These are phyloP conservation scores for Phytophthora palmivora DNA, from an alignment of 352 stramenopile species.

Conservation along the genomic window DNA sequence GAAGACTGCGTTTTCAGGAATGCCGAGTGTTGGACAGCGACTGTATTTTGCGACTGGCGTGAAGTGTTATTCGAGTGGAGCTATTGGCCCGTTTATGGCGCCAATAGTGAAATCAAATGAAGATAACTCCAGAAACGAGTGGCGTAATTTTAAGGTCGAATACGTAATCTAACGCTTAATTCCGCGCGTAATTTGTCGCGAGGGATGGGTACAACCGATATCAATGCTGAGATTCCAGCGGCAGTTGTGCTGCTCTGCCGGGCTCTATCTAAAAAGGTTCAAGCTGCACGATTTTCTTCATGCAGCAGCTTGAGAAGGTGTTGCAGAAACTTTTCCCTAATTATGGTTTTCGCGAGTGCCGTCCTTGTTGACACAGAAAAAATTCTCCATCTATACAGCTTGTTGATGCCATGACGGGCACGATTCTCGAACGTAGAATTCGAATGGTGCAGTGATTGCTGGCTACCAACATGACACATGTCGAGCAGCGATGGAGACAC, in stretches of 20 bases:
- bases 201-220: conserved; percentile 20
- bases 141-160: conserved; percentile 6
- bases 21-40: conserved; percentile 28
- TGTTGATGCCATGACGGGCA: conserved; percentile 4
- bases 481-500: conserved; percentile 1
- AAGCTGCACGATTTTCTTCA: conserved; percentile 4
- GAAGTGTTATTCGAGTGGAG: neutral
- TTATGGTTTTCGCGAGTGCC: neutral
- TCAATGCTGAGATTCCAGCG: conserved; percentile 19
- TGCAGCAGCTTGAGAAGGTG: neutral
- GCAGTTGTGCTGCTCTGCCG: conserved; percentile 10
- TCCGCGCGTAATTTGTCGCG: neutral
- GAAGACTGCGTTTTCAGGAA: conserved; percentile 24
- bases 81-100: conserved; percentile 8
- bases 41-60: conserved; percentile 8
- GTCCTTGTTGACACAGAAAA: neutral
- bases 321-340: neutral
- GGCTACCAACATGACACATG: conserved; percentile 1
- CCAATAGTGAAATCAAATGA: conserved; percentile 7
- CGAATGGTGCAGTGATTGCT: neutral
- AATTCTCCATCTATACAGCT: neutral
- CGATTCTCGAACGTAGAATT: conserved; percentile 6
- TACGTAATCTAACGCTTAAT: neutral
- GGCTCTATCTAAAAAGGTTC: conserved; percentile 9
- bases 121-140: conserved; percentile 1